A percentile compares a stretch with the other conserved stretches of the same genome.
Evolutionary conservation across 345 rosid species (phyloP).

Genomic region (Eucalyptus grandis): DNA sequence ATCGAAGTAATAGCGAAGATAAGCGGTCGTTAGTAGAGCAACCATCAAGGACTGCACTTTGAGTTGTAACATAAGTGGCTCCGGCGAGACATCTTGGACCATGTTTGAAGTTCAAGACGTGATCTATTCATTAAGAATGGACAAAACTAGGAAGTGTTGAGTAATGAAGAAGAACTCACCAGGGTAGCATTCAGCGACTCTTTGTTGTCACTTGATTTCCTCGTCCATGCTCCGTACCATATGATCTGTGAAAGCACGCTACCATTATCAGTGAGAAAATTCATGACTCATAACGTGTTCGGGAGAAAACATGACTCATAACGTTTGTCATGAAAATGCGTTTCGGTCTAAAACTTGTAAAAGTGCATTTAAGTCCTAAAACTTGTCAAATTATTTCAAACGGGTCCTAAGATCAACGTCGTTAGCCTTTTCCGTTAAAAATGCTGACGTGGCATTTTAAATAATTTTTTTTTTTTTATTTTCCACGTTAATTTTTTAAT

Average conservation of each 20-base stretch:
- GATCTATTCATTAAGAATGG: not conserved
- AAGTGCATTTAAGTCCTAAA: too few relatives aligned
- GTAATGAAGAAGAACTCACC: conserved; percentile 10
- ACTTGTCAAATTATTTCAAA: too few relatives aligned
- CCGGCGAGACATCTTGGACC: not conserved
- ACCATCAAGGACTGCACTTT: not conserved
- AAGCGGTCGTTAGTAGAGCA: not conserved
- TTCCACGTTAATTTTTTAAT: too few relatives aligned
- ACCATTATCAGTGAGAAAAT: not conserved
- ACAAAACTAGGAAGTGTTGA: not conserved
- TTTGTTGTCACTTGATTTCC: conserved; percentile 31
- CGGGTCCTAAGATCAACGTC: too few relatives aligned
- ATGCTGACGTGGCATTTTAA: too few relatives aligned
- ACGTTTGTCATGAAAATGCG: too few relatives aligned
- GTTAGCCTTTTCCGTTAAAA: too few relatives aligned
- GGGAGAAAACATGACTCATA: not conserved
- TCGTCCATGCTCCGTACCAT: conserved; percentile 61
- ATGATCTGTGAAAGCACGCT: conserved; percentile 18
- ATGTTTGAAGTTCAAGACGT: not conserved
- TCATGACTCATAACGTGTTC: not conserved
- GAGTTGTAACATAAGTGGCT: not conserved
- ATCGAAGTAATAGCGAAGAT: not conserved
- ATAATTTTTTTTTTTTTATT: too few relatives aligned
- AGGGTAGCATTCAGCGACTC: conserved; percentile 15
- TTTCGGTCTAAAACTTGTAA: too few relatives aligned